phyloP scores from a whole-genome alignment of 257 asterid species.

The Cordia subcordata region DNA sequence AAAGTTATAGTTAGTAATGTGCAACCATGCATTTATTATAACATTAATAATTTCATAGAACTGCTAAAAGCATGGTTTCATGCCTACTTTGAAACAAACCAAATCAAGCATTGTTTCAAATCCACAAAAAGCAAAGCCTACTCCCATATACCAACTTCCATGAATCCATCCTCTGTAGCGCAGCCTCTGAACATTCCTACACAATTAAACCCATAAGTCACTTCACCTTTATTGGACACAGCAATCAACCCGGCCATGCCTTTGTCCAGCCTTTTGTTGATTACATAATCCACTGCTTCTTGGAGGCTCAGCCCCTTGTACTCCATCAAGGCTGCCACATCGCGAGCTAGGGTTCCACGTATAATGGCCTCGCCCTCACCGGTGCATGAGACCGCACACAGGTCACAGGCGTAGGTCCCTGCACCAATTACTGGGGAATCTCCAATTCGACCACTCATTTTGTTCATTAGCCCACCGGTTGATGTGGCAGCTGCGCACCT shows the following conservation, averaged over 20 bases:
- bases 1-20: no score
- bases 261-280: constrained; percentile 55
- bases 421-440: constrained; percentile 94
- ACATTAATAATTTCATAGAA: no score
- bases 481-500: constrained; percentile 96
- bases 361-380: constrained; percentile 98
- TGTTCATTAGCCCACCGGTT: constrained; percentile 95
- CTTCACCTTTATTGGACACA: constrained; percentile 78
- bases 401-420: constrained; percentile 72
- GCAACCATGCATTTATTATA: no score
- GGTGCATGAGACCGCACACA: constrained; percentile 90
- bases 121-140: constrained; percentile 16
- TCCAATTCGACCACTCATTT: constrained; percentile 79
- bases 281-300: constrained; percentile 78
- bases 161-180: constrained; percentile 82
- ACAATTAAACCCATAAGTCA: constrained; percentile 77
- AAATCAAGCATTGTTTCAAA: background rate
- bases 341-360: constrained; percentile 92
- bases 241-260: constrained; percentile 93
- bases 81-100: no score
- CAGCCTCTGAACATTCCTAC: constrained; percentile 86
- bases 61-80: no score
- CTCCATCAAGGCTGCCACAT: constrained; percentile 96
- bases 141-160: constrained; percentile 93
- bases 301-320: constrained; percentile 71